Conservation (phyloP, 2,329 filamentous ascomycete genomes). For the Zymoseptoria ardabiliae region DNA sequence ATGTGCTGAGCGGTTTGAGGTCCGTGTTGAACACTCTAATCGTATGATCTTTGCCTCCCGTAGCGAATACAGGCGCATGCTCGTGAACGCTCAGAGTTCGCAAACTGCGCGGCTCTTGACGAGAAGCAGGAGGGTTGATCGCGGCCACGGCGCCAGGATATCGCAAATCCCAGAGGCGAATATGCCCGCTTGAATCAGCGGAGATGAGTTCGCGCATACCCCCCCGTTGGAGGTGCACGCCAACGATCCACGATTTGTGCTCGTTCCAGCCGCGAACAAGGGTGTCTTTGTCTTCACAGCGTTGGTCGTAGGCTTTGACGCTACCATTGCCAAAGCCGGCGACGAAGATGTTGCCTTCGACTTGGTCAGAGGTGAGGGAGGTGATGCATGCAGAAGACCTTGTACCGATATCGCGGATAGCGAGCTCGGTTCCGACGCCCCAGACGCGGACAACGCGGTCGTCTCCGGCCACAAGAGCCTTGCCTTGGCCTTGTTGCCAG, state of each 20-base stretch:
- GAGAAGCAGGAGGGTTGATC: slow-evolving; percentile 40
- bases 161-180: slow-evolving; percentile 93
- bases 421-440: slow-evolving; percentile 91
- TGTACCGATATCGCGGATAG: slow-evolving; percentile 85
- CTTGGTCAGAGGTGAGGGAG: slow-evolving; percentile 91
- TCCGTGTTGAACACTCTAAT: slow-evolving; percentile 88
- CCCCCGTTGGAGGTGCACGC: slow-evolving; percentile 92
- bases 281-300: slow-evolving; percentile 73
- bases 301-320: slow-evolving; percentile 87
- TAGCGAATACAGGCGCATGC: slow-evolving; percentile 92
- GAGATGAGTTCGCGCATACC: slow-evolving; percentile 86
- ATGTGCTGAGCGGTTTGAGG: slow-evolving; percentile 59
- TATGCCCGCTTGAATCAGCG: slow-evolving; percentile 84
- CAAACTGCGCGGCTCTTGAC: slow-evolving; percentile 35
- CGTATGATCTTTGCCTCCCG: slow-evolving; percentile 77
- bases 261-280: slow-evolving; percentile 98
- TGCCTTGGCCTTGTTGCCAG: slow-evolving; percentile 97
- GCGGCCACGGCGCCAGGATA: slow-evolving; percentile 41
- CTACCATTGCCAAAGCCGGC: slow-evolving; percentile 95
- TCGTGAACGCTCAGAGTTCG: slow-evolving; percentile 89
- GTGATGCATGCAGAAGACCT: slow-evolving; percentile 94
- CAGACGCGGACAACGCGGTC: slow-evolving; percentile 92
- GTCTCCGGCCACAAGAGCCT: slow-evolving; percentile 90
- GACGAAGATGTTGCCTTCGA: slow-evolving; percentile 92
- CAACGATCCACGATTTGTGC: slow-evolving; percentile 91